Evolutionary conservation across 805 yeast species (phyloP).

Genomic region (Ogataea glucozyma): DNA sequence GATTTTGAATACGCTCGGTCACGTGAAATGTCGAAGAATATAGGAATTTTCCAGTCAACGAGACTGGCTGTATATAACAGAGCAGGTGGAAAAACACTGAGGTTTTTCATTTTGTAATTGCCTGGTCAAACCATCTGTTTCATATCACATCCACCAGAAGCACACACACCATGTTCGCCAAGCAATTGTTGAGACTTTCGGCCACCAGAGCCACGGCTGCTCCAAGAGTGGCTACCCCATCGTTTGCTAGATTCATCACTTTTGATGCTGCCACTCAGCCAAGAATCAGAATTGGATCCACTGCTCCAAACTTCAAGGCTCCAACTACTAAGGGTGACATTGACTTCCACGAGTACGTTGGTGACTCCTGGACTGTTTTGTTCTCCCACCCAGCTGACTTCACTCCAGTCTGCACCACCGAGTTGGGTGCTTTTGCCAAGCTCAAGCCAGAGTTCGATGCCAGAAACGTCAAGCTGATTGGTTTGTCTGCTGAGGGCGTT

Average conservation of each 20-base stretch:
- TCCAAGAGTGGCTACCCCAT: constrained; percentile 12
- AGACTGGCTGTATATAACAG: neutral
- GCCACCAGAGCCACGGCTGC: constrained; percentile 8
- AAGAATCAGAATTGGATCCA: constrained; percentile 74
- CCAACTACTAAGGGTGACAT: constrained; percentile 80
- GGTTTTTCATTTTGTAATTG: neutral
- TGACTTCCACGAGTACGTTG: constrained; percentile 84
- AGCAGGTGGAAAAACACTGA: neutral
- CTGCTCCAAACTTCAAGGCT: constrained; percentile 87
- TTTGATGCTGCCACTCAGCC: constrained; percentile 57
- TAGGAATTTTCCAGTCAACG: constrained; percentile 2
- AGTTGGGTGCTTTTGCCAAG: constrained; percentile 89
- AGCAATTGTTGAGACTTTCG: constrained; percentile 21
- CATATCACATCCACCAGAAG: neutral
- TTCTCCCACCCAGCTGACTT: constrained; percentile 96
- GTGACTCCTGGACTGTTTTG: constrained; percentile 82
- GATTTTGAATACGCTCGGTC: too few relatives aligned
- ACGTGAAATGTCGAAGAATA: constrained; percentile 3
- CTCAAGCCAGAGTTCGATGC: constrained; percentile 85
- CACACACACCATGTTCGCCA: constrained; percentile 23
- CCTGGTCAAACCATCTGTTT: too few relatives aligned
- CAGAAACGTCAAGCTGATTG: constrained; percentile 86
- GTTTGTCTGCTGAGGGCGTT: constrained; percentile 82
- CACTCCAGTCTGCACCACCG: constrained; percentile 97
- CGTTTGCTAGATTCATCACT: constrained; percentile 37